Percentiles rank a stretch among this genome's conserved stretches.
phyloP scores from a whole-genome alignment of 768 basidiomycete species.

The Mycena haematopus region DNA sequence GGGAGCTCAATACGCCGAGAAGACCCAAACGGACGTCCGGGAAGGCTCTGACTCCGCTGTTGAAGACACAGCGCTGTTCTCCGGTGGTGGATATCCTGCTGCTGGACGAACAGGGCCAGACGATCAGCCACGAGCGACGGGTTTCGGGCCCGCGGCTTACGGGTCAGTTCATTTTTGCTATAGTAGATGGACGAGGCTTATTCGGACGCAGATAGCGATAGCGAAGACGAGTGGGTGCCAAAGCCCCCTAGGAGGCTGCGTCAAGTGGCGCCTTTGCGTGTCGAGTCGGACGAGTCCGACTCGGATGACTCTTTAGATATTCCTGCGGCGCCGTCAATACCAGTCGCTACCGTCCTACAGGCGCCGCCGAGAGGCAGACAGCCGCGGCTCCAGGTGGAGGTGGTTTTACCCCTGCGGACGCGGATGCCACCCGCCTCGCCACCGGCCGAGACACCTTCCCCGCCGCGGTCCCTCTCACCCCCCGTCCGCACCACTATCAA shows the following conservation, averaged over 20 bases:
- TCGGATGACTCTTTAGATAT: background rate
- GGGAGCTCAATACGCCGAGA: constrained; percentile 42
- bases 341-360: constrained; percentile 25
- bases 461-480: constrained; percentile 13
- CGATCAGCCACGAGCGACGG: constrained; percentile 65
- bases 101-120: constrained; percentile 64
- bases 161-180: constrained; percentile 36
- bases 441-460: constrained; percentile 20
- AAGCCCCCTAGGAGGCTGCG: constrained; percentile 37
- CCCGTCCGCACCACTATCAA: background rate
- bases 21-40: constrained; percentile 34
- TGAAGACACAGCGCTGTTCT: constrained; percentile 44
- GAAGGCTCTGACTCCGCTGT: constrained; percentile 37
- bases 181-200: constrained; percentile 4
- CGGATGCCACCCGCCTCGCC: constrained; percentile 32
- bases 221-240: constrained; percentile 30
- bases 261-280: constrained; percentile 8
- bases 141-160: constrained; percentile 48
- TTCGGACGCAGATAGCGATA: constrained; percentile 16
- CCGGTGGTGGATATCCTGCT: constrained; percentile 70
- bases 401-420: constrained; percentile 47
- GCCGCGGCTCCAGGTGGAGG: constrained; percentile 42
- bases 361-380: constrained; percentile 23
- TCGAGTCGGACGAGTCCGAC: constrained; percentile 14
- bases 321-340: constrained; percentile 20